A percentile compares a stretch with the other conserved stretches of the same genome.
Conservation (phyloP, 805 yeast genomes). For the Zygosaccharomyces lentus region DNA sequence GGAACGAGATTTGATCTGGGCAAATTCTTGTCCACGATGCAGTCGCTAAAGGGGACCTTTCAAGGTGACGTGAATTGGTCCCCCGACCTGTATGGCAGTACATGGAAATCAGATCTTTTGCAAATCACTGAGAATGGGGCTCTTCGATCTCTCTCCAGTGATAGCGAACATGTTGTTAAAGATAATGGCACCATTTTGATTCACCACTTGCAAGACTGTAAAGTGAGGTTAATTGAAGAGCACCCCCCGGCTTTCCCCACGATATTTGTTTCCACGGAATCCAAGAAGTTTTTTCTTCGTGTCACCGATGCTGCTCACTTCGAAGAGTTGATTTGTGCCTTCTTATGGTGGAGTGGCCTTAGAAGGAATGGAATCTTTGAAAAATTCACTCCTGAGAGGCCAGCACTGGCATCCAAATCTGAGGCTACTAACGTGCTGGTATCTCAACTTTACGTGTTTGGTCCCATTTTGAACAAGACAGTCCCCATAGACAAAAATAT, state of each 20-base stretch:
- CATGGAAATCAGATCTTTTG: conserved; percentile 24
- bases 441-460: conserved; percentile 62
- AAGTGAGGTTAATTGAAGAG: conserved; percentile 18
- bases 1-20: conserved; percentile 7
- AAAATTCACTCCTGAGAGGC: conserved; percentile 42
- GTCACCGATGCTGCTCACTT: conserved; percentile 31
- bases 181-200: conserved; percentile 11
- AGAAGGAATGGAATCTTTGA: conserved; percentile 50
- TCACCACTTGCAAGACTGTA: conserved; percentile 26
- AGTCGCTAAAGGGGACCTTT: conserved; percentile 20
- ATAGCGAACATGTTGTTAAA: background rate
- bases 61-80: conserved; percentile 26
- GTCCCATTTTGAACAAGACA: conserved; percentile 46
- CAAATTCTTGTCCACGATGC: conserved; percentile 8
- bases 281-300: conserved; percentile 14
- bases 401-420: conserved; percentile 26
- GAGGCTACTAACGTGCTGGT: conserved; percentile 44
- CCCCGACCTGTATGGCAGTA: conserved; percentile 13
- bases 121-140: conserved; percentile 17
- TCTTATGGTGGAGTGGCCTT: conserved; percentile 56
- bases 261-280: conserved; percentile 16
- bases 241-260: conserved; percentile 12
- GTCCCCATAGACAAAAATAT: conserved; percentile 21
- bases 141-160: background rate
- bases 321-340: conserved; percentile 40